A percentile compares a stretch with the other conserved stretches of the same genome.
Conservation (phyloP, 345 rosid species). For the Populus nigra region DNA sequence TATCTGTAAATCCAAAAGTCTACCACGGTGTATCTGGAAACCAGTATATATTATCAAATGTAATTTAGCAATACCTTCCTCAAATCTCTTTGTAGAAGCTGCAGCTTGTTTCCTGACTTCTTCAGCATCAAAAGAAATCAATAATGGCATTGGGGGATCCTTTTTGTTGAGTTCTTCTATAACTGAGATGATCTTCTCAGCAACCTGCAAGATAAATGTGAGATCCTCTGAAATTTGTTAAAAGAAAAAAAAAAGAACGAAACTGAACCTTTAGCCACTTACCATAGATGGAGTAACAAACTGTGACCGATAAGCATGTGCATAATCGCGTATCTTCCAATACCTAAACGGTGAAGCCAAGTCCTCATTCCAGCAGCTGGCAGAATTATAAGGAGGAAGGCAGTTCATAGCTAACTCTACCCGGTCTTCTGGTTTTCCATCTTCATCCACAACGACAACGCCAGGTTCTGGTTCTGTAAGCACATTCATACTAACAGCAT, state of each 20-base stretch:
- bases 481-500: conserved; percentile 11
- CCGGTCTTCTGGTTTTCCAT: conserved; percentile 60
- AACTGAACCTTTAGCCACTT: conserved; percentile 6
- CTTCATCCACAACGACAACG: conserved; percentile 48
- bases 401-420: conserved; percentile 63
- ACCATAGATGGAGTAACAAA: conserved; percentile 68
- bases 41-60: neutral
- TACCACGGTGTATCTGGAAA: too few species aligned
- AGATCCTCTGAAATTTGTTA: neutral
- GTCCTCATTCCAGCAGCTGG: conserved; percentile 40
- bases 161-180: conserved; percentile 54
- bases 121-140: conserved; percentile 56
- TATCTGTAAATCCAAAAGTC: neutral
- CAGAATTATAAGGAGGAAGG: conserved; percentile 62
- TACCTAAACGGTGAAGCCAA: conserved; percentile 48
- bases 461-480: conserved; percentile 56
- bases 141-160: conserved; percentile 58
- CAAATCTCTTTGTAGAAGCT: conserved; percentile 74
- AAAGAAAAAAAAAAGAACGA: neutral
- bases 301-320: conserved; percentile 70
- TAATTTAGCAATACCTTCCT: conserved; percentile 50
- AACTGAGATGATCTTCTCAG: conserved; percentile 50
- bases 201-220: conserved; percentile 49
- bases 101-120: conserved; percentile 74
- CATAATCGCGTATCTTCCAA: conserved; percentile 92